Percentiles rank a stretch among this genome's conserved stretches.
These are phyloP conservation scores for Lotus japonicus DNA, from an alignment of 306 rosid genomes.

Conservation along the genomic window DNA sequence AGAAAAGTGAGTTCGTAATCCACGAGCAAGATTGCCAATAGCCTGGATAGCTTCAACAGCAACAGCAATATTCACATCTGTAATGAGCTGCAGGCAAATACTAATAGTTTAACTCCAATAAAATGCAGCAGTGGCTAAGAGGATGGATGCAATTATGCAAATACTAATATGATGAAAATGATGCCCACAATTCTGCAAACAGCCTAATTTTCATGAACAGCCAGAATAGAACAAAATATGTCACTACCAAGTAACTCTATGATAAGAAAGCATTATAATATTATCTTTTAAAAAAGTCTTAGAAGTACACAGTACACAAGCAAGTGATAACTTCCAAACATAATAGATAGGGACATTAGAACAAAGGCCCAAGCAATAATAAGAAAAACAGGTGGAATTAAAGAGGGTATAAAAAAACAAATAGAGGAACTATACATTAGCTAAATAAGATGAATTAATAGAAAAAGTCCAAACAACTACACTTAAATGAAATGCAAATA, in stretches of 20 bases:
- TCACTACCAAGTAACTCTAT: neutral
- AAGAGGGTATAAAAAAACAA: neutral
- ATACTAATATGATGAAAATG: neutral
- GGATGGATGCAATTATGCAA: no score
- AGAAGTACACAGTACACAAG: no score
- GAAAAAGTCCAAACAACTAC: neutral
- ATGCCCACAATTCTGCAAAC: neutral
- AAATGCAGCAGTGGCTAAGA: neutral
- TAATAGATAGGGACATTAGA: neutral
- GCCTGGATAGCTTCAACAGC: conserved; percentile 99
- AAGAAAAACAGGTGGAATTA: neutral
- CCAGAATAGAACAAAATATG: neutral
- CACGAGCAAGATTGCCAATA: conserved; percentile 91
- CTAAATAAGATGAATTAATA: neutral
- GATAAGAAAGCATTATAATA: no score
- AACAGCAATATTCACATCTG: conserved; percentile 98
- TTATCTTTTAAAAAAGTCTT: neutral
- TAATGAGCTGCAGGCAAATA: conserved; percentile 69
- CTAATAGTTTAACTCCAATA: neutral
- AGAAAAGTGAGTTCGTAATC: conserved; percentile 84
- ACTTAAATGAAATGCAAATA: neutral
- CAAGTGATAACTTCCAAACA: neutral
- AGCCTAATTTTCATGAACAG: neutral
- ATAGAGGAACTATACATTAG: neutral
- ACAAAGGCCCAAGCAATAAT: neutral